Base-by-base conservation (phyloP, 2,329 filamentous ascomycete genomes). In the Cytospora schulzeri region DNA sequence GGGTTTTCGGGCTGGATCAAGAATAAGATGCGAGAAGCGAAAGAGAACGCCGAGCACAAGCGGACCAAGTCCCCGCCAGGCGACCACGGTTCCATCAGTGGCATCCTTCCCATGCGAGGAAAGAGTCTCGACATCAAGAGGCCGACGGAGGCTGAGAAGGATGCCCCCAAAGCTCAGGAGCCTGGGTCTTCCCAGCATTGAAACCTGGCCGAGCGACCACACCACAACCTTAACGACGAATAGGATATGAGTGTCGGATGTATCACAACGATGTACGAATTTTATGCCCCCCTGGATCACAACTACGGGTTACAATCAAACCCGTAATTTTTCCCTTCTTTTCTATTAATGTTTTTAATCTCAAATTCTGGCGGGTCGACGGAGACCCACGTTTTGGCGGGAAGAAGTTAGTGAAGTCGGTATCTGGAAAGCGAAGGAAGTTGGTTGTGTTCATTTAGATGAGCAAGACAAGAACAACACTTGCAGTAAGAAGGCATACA, bases 21-120 rank as follows among this genome's bases (percentile, higher is more conserved):
- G 72, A 83, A 77, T 73, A 87, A 87, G 71, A 85, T 86, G 71
- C 82, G 84, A 29, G 85, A 85, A 70, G 82, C 82, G 59, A 87
- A 85, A 72, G 85, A 86, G 68, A 84, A 76, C 51, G 80, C 77
- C 0, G 85, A 86, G 62, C 79, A 83, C 55, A 78, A 82, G 69
- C 79, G 85, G 57, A 82, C 80, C 69, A 86, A 86, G 72, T 86
- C 84, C 11, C 85, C 85, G 4, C 81, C 84, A 2, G 76, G 76
- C 28, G 78, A 80, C 28, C 65, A 60, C 26, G 53, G 61, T 7
- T 55, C 72, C 70, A 63, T 68, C 72, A 71, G 59, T 72, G 68
- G 29, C 74, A n/a, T 79, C 33, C 57, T 79, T 3, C 68, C 75
- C 17, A 69, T 76, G 4, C 74, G 80, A n/a, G 79, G 77, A 4